phyloP scores from a whole-genome alignment of 768 basidiomycete species.

The Suillus plorans region DNA sequence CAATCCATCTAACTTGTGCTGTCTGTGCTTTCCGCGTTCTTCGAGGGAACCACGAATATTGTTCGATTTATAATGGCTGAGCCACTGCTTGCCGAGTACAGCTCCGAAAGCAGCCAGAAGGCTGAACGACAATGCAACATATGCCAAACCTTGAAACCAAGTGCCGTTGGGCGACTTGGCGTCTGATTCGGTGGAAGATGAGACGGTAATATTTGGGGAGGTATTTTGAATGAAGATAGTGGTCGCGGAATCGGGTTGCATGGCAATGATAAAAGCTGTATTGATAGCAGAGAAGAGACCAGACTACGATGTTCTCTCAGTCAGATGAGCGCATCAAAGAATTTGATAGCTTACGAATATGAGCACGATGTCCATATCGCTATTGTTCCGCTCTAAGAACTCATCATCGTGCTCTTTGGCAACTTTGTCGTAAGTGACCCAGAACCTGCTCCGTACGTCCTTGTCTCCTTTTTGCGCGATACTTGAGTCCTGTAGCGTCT shows the following conservation, averaged over 20 bases:
- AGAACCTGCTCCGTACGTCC: too few species aligned
- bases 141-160: slow-evolving; percentile 17
- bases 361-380: too few species aligned
- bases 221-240: slow-evolving; percentile 3
- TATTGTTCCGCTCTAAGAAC: too few species aligned
- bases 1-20: not conserved
- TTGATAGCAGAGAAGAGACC: too few species aligned
- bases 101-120: slow-evolving; percentile 24
- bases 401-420: too few species aligned
- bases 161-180: not conserved
- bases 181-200: not conserved
- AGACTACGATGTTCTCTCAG: too few species aligned
- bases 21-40: slow-evolving; percentile 3
- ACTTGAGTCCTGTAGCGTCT: too few species aligned
- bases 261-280: not conserved
- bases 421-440: too few species aligned
- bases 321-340: too few species aligned
- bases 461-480: too few species aligned
- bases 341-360: too few species aligned
- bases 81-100: slow-evolving; percentile 17
- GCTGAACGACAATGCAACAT: slow-evolving; percentile 19
- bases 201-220: slow-evolving; percentile 5
- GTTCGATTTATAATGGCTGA: slow-evolving; percentile 13
- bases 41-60: slow-evolving; percentile 7
- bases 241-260: slow-evolving; percentile 6